Conservation (phyloP, 345 rosid genomes). For the Hirschfeldia incana region DNA sequence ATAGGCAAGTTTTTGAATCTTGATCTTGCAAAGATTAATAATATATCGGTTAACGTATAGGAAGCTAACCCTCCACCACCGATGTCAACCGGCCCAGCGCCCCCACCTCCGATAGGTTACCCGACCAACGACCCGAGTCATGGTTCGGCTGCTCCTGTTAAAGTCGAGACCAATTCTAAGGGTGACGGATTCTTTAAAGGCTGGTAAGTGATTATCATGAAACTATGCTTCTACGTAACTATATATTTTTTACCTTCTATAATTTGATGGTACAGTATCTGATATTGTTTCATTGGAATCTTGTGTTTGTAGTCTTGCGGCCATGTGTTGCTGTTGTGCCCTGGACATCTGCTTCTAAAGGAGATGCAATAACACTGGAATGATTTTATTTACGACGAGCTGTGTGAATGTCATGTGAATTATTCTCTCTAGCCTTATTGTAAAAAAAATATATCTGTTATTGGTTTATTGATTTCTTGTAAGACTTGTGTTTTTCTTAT, state of each 20-base stretch:
- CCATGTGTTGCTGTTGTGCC: constrained; percentile 43
- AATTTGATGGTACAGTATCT: background rate
- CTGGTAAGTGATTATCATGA: constrained; percentile 26
- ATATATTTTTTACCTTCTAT: background rate
- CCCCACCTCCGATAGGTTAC: constrained; percentile 35
- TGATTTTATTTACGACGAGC: background rate
- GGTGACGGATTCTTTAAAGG: constrained; percentile 41
- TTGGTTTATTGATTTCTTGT: constrained; percentile 15
- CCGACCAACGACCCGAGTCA: constrained; percentile 25
- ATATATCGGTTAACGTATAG: constrained; percentile 13
- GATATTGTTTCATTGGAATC: background rate
- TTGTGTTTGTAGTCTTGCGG: constrained; percentile 35
- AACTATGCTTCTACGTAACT: background rate
- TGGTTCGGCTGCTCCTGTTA: constrained; percentile 25
- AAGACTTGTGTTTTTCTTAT: background rate
- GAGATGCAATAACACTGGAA: background rate
- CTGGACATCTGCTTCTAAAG: constrained; percentile 33
- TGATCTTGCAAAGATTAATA: background rate
- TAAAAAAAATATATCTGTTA: background rate
- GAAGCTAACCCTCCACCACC: constrained; percentile 34
- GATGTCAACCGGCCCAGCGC: constrained; percentile 31
- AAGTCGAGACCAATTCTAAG: constrained; percentile 36
- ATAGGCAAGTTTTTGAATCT: background rate
- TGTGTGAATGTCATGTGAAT: constrained; percentile 23
- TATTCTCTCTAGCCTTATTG: background rate